Evolutionary conservation across 2,329 filamentous ascomycete species (phyloP), one percentile per base, ranked within the genome.

Genomic region (Chaetomium olivaceum): DNA sequence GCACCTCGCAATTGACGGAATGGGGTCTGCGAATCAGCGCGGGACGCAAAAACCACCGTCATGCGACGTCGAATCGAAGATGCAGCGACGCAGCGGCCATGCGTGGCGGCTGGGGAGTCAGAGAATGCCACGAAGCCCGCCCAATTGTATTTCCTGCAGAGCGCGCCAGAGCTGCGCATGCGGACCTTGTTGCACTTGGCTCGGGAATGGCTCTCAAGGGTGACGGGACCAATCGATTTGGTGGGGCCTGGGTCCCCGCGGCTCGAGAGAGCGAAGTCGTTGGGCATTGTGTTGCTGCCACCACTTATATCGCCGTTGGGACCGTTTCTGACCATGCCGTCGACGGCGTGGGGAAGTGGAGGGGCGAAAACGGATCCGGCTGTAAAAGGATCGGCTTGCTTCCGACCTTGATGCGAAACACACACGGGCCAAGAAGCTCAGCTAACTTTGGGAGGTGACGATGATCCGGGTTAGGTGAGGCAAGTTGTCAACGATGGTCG

Each of bases 71-170:
- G 56, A 68, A 69, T 69, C 21, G 67, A 58, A 67, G 29, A n/a
- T 69, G 60, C 68, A 69, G 71, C 68, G 67, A 65, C 62, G 64
- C 61, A 63, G 58, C 63, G 61, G 48, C 31, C 54, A 36, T 60
- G 61, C 58, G 60, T 60, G 55, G 46, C 50, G 50, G 31, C 62
- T 52, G 63, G 68, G 74, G 73, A 71, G 68, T 71, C 69, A 73
- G 72, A 69, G 64, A 33, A 68, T 74, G 74, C 74, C 73, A 75
- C 74, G 73, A 75, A 74, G 73, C 66, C 67, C 58, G 66, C 52
- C 66, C 62, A 63, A 61, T 60, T 50, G 61, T 48, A 43, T 39
- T 43, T 61, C 54, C 63, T 67, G 65, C 68, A 67, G 48, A 55
- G 43, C 63, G 60, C 58, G 56, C 58, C 55, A 57, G 61, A 65